These are phyloP conservation scores for Phalaenopsis hybrid DNA, from an alignment of 116 monocot species.

Conservation along the genomic window DNA sequence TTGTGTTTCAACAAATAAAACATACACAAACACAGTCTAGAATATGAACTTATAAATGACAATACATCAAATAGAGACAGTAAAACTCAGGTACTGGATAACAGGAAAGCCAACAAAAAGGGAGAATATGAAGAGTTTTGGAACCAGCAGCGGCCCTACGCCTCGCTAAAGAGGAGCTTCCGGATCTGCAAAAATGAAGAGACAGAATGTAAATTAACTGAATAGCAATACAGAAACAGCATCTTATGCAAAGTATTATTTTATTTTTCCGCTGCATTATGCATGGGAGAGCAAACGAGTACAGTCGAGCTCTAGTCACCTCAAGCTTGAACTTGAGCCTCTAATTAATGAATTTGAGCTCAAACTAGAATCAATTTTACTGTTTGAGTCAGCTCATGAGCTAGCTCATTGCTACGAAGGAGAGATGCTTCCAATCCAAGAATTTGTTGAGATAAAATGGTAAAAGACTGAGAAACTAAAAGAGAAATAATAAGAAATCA, in stretches of 20 bases:
- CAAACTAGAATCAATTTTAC: too few relatives aligned
- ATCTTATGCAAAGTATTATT: background rate
- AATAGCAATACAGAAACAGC: too few relatives aligned
- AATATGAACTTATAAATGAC: background rate
- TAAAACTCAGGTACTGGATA: background rate
- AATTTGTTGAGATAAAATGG: too few relatives aligned
- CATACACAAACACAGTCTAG: background rate
- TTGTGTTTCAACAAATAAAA: background rate
- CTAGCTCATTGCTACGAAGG: too few relatives aligned
- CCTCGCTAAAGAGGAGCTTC: conserved; percentile 5
- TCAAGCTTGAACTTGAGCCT: too few relatives aligned
- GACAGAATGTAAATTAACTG: background rate
- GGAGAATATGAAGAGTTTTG: background rate
- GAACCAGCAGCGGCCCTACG: background rate
- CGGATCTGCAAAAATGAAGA: background rate
- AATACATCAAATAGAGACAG: background rate
- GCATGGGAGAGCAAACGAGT: too few relatives aligned
- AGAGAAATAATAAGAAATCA: too few relatives aligned
- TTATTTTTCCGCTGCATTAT: background rate
- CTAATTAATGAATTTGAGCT: too few relatives aligned
- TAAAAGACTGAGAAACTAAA: too few relatives aligned
- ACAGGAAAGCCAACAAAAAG: background rate
- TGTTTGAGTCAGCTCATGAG: too few relatives aligned
- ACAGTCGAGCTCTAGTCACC: too few relatives aligned
- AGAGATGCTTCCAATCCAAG: too few relatives aligned